Conservation (phyloP, 2,329 filamentous ascomycete genomes). For the Dactylellina sp. region DNA sequence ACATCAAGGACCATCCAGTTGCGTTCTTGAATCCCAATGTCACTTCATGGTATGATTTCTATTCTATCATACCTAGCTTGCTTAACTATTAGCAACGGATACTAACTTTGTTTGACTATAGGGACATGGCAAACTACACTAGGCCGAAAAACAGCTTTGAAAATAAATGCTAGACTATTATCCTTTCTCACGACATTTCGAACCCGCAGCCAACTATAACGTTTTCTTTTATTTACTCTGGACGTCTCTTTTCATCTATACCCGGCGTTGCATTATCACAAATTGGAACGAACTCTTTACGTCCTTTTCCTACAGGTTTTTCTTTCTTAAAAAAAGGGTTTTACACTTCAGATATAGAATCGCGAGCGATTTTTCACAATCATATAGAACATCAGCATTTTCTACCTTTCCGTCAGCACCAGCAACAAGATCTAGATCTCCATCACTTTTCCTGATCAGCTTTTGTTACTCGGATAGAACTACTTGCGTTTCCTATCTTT, state of each 20-base stretch:
- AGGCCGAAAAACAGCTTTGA: conserved; percentile 53
- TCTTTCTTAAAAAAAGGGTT: not conserved
- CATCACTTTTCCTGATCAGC: not conserved
- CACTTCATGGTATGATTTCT: conserved; percentile 63
- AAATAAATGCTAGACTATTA: conserved; percentile 40
- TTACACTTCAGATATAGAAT: not conserved
- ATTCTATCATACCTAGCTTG: too few species aligned
- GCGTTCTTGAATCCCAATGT: conserved; percentile 68
- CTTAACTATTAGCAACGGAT: too few species aligned
- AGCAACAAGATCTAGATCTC: not conserved
- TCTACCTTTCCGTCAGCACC: not conserved
- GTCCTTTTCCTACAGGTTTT: conserved; percentile 4
- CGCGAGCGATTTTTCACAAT: conserved; percentile 28
- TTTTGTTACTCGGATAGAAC: conserved; percentile 16
- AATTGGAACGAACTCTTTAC: conserved; percentile 15
- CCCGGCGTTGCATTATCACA: conserved; percentile 14
- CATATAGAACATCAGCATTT: conserved; percentile 27
- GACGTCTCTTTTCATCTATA: conserved; percentile 17
- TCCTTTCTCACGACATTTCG: not conserved
- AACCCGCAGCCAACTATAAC: conserved; percentile 21
- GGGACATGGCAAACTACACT: conserved; percentile 41
- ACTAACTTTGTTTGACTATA: too few species aligned
- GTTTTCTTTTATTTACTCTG: conserved; percentile 28
- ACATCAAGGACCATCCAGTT: conserved; percentile 66
- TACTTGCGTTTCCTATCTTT: conserved; percentile 1